Base-by-base conservation (phyloP, 345 rosid species). In the Rhizophora apiculata region DNA sequence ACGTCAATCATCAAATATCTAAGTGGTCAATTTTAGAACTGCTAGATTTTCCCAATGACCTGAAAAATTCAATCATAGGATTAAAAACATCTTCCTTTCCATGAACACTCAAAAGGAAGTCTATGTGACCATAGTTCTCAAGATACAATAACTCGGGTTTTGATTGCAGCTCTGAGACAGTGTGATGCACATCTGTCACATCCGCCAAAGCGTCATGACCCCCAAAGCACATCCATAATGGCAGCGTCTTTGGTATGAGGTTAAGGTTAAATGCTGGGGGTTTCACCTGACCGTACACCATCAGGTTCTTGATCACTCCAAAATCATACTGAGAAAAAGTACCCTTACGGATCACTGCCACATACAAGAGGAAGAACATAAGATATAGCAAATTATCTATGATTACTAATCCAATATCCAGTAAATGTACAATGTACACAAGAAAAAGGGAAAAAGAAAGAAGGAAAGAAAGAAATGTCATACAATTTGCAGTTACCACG, bases 211-310 rank as follows among this genome's bases (percentile, higher is more conserved):
- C 86, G 69, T 94, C 97, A 36, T 49, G 71, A 48, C 97, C 98
- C 31, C 98, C 98, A 46, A 86, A 89, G 32, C 86, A 88, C 95
- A 91, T 88, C 97, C 97, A 94, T 71, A 94, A 60, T 46, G 96
- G 97, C 79, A 91, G 74, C 30, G 87, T 80, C 75, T 76, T 74
- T 0, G 98, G 97, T 60, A 91, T 83, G 68, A 30, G 76, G 65
- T 68, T 68, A 20, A 94, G 91, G 70, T 89, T 80, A 68, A 88
- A 94, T 59, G 79, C 81, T 0, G 97, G 95, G 55, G 98, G 96
- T 65, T 78, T 83, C 4, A 68, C 37, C 48, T 68, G 78, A 46
- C 96, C 89, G 64, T 91, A 91, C 1, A 69, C 37, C 82, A 63
- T 72, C 67, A 84, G 58, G 74, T 91, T 94, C 77, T 88, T 88